Percentiles rank a stretch among this genome's conserved stretches.
Conservation (phyloP, 495 filamentous ascomycete genomes). For the Aspergillus hancockii region DNA sequence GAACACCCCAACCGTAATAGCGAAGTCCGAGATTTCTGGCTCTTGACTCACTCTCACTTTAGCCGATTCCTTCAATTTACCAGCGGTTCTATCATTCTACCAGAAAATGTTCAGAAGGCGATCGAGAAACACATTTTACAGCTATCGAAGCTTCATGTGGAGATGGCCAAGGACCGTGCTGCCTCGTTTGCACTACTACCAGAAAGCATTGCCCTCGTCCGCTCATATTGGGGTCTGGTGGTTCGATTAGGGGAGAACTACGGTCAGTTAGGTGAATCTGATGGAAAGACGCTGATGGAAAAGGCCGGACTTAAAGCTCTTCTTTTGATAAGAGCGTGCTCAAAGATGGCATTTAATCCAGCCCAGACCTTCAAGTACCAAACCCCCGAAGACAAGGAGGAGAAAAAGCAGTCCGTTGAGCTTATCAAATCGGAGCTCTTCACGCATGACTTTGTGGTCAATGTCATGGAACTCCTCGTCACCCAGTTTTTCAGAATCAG, state of each 20-base stretch:
- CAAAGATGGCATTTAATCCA: constrained; percentile 80
- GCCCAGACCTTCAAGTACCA: constrained; percentile 79
- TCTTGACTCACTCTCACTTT: constrained; percentile 67
- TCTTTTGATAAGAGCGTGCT: constrained; percentile 76
- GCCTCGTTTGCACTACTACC: constrained; percentile 80
- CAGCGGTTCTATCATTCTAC: constrained; percentile 26
- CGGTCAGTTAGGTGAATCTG: constrained; percentile 47
- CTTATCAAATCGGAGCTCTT: constrained; percentile 71
- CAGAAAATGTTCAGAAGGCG: constrained; percentile 41
- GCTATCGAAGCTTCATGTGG: constrained; percentile 85
- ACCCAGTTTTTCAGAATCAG: constrained; percentile 87
- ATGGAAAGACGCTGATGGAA: constrained; percentile 64
- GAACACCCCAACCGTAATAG: constrained; percentile 76
- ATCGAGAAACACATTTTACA: constrained; percentile 87
- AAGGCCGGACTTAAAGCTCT: constrained; percentile 78
- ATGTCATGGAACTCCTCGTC: constrained; percentile 80
- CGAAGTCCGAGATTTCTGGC: constrained; percentile 78
- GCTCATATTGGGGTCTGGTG: constrained; percentile 81
- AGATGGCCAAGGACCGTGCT: constrained; percentile 75
- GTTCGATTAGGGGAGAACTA: constrained; percentile 73
- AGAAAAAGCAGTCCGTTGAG: constrained; percentile 63
- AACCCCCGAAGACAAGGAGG: constrained; percentile 66
- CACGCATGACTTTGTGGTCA: constrained; percentile 68
- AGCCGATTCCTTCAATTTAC: constrained; percentile 59
- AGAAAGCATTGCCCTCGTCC: constrained; percentile 70